Base-by-base conservation (phyloP, 176 grass and related monocot genomes). In the sorghum (Sorghum bicolor) region DNA sequence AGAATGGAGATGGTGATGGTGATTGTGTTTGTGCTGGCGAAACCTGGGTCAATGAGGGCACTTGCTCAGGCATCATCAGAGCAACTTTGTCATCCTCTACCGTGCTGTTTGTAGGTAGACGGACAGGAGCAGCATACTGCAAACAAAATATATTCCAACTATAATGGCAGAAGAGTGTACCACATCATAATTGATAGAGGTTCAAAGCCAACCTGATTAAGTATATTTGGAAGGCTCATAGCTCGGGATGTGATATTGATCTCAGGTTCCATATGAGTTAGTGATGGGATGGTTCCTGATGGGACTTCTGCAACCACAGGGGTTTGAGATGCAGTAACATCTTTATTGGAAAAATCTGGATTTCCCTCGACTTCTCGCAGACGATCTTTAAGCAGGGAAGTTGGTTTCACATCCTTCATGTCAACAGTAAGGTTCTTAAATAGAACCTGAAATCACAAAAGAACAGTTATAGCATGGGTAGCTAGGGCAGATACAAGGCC, bases 341-440 rank as follows among this genome's bases (percentile, higher is more conserved):
- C 91, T 82, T 93, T 96, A 74, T 89, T 96, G 78, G 94, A 93
- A 87, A 96, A 96, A 91, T 96, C 94, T 6, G 94, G 91, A 82
- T 96, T 96, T 60, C 94, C 94, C 83, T 93, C 94, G 65, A 92
- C 80, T 86, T 96, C 86, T 20, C 94, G 94, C 57, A 79, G 63
- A 82, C 83, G 84, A 79, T 93, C 86, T 86, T 89, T 91, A 77
- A 96, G 84, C 67, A 96, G 88, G 14, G 77, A 81, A 22, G 91
- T 78, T 8, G 94, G 94, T 85, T 96, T 96, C 53, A 93, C 94
- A 89, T 96, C 94, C 89, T 96, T 96, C 84, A 93, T 78, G 83
- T 96, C 94, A 64, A 93, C 90, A 31, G 69, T 80, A 75, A 96
- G 88, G 62, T 96, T 96, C 82, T 96, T 96, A 80, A 93, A 96